Evolutionary conservation across 257 asterid genomes (phyloP), one percentile per base, ranked within the genome.

Genomic region (Plantago elongata): DNA sequence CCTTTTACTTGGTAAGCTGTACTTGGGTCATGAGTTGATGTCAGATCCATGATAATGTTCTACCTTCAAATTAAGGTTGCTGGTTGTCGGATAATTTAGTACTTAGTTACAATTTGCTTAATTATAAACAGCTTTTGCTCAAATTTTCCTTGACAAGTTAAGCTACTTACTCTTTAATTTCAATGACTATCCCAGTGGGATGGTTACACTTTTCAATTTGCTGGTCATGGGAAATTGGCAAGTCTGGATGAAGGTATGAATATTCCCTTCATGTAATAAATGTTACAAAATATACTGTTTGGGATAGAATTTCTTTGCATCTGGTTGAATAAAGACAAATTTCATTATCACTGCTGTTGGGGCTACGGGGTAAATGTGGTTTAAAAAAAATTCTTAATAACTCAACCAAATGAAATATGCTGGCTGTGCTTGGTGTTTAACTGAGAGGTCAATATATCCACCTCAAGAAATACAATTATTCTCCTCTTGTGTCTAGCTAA

Each of bases 201-300:
- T 93, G 99, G 86, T 93, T 14, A 83, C 97, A 70, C 97, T 89
- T 59, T 93, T 93, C 88, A 93, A 93, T 69, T 69, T 93, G 78
- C 80, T 93, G 65, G 99, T 93, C 75, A 73, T 89, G 99, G 99
- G 99, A 56, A 83, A 82, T 73, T 89, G 99, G 99, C 99, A 93
- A 77, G 77, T 48, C 9, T 93, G 97, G 99, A 85, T 93, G 96
- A 84, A 89, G 97, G 99, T 92, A 86, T 49, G 13, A 61, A 18
- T 52, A 48, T 17, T 57, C 51, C 44, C 13, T n/a, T 49, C 44
- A 44, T 16, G 16, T 29, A 22, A 55, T 64, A 56, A 6, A 18
- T 59, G 59, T 6, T 34, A 42, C 49, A 29, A 57, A 18, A 27
- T 34, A 6, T 5, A 34, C 5, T n/a, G n/a, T n/a, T n/a, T n/a